A percentile compares a stretch with the other conserved stretches of the same genome.
These are phyloP conservation scores for Emmonsia crescens DNA, from an alignment of 2,329 filamentous ascomycete species.

Conservation along the genomic window DNA sequence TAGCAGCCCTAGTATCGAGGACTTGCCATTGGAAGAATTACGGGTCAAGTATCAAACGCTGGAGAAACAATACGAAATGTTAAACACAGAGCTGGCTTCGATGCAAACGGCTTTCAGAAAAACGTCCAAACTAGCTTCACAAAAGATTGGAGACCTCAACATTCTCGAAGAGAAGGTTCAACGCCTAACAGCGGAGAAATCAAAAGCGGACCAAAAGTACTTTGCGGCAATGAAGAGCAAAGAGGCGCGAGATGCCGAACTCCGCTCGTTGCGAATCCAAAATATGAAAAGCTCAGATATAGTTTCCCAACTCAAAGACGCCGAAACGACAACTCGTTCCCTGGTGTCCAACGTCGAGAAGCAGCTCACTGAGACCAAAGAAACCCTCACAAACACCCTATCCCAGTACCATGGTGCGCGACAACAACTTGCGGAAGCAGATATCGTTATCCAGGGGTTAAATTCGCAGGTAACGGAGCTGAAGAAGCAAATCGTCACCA, in stretches of 20 bases:
- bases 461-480: constrained; percentile 68
- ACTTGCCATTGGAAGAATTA: constrained; percentile 58
- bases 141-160: constrained; percentile 70
- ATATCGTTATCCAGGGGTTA: constrained; percentile 58
- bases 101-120: constrained; percentile 89
- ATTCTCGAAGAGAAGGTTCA: constrained; percentile 67
- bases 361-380: constrained; percentile 72
- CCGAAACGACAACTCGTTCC: constrained; percentile 65
- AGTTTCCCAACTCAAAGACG: constrained; percentile 83
- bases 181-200: constrained; percentile 72
- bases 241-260: constrained; percentile 71
- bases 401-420: constrained; percentile 67
- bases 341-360: constrained; percentile 81
- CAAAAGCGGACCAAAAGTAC: constrained; percentile 95
- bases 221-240: constrained; percentile 92
- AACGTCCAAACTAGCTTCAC: constrained; percentile 70
- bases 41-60: constrained; percentile 62
- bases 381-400: constrained; percentile 60
- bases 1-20: constrained; percentile 40
- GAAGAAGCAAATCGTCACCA: constrained; percentile 60
- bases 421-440: constrained; percentile 57
- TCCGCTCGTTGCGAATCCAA: constrained; percentile 66
- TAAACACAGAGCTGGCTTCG: constrained; percentile 77
- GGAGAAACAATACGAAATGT: constrained; percentile 67
- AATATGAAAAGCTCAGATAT: constrained; percentile 88